Evolutionary conservation across 2,329 filamentous ascomycete species (phyloP), one percentile per base, ranked within the genome.

Genomic region (Epichloe gansuensis): DNA sequence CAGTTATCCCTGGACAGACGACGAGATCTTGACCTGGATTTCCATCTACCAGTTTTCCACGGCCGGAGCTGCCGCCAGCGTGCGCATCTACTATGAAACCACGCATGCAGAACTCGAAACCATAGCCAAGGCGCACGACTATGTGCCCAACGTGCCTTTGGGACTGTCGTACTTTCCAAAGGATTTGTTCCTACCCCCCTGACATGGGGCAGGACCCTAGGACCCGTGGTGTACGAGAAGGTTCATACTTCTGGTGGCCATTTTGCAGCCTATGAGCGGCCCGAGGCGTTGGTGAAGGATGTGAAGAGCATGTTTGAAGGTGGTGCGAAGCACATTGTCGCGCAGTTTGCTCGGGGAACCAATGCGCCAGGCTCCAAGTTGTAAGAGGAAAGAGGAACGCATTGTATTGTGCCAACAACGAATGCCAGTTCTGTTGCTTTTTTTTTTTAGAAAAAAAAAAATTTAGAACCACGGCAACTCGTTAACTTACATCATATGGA

Each of bases 1-100:
- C 59, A 60, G 59, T 1, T 89, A 89, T 60, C 69, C 76, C 0
- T 90, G 85, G 85, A 84, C 79, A 0, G 82, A 88, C 55, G 84
- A 89, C 51, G 85, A 90, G 67, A 75, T 90, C 8, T 67, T 87
- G 27, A 87, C 81, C 0, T 91, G 85, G 87, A 67, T 89, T 1
- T 79, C 74, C 48, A 76, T 90, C 40, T 90, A 90, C 63, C 80
- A 76, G 62, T 89, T 89, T 47, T 82, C 78, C 8, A 75, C 69
- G 0, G 82, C 84, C 1, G 85, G 87, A 0, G 81, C 86, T 0
- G 81, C 80, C 1, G 84, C 86, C 0, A 81, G 77, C 54, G 62
- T 79, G 8, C 67, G 82, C 7, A 87, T 89, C 47, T 91, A 91
- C 66, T 89, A 89, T 59, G 86, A 89, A 64, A 68, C 71, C 0